Conservation (phyloP, 2,329 filamentous ascomycete species). For the Cryphonectria naterciae region DNA sequence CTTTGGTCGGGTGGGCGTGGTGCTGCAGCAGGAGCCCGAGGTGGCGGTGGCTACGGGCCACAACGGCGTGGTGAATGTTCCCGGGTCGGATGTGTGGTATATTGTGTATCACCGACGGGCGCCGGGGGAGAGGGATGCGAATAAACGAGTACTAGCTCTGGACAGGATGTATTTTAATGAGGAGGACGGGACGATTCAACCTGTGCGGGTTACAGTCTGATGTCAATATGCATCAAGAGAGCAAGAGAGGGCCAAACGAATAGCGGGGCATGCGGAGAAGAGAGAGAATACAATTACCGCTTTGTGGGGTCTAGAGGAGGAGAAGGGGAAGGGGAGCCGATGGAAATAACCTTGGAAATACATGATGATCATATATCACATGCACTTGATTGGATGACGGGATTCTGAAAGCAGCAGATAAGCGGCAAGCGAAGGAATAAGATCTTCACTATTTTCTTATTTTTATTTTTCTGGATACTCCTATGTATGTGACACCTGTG, state of each 20-base stretch:
- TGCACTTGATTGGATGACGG: background rate
- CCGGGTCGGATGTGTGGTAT: slow-evolving; percentile 27
- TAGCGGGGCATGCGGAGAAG: background rate
- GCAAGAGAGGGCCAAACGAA: too few relatives aligned
- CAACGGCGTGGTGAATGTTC: slow-evolving; percentile 23
- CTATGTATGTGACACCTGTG: too few relatives aligned
- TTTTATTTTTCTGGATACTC: too few relatives aligned
- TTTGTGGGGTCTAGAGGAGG: too few relatives aligned
- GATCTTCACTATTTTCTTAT: too few relatives aligned
- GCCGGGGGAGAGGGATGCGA: slow-evolving; percentile 11
- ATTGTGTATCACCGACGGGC: slow-evolving; percentile 22
- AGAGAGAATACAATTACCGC: too few relatives aligned
- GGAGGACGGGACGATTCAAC: slow-evolving; percentile 14
- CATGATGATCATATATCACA: background rate
- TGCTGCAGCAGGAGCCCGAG: slow-evolving; percentile 15
- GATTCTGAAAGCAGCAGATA: background rate
- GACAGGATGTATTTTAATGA: slow-evolving; percentile 20
- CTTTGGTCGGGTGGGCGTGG: slow-evolving; percentile 3
- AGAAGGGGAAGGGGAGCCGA: background rate
- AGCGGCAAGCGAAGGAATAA: background rate
- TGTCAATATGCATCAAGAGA: background rate
- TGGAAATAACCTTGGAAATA: background rate
- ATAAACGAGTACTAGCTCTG: slow-evolving; percentile 13
- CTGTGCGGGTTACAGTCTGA: slow-evolving; percentile 10
- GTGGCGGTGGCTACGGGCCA: slow-evolving; percentile 24